A percentile compares a stretch with the other conserved stretches of the same genome.
These are phyloP conservation scores for Cytospora piceicola DNA, from an alignment of 2,329 filamentous ascomycete species.

Conservation along the genomic window DNA sequence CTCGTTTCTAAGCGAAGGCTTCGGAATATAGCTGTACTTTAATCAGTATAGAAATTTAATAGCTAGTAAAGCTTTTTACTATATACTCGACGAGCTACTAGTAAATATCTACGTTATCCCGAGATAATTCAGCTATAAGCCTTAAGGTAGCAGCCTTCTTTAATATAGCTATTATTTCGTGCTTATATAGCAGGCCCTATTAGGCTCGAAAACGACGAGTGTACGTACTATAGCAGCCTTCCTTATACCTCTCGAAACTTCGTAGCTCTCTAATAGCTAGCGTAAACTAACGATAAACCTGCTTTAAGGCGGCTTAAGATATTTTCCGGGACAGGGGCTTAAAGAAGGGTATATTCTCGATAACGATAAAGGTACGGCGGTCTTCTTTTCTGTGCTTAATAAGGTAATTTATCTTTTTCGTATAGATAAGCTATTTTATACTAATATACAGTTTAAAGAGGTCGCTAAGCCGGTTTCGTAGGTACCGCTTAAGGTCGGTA, in stretches of 20 bases:
- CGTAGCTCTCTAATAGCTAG: neutral
- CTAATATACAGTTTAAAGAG: neutral
- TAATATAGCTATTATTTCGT: neutral
- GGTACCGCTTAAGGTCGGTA: neutral
- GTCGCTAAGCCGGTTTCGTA: neutral
- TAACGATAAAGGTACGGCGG: neutral
- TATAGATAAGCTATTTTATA: neutral
- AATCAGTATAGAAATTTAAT: neutral
- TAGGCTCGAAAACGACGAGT: neutral
- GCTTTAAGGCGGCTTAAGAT: neutral
- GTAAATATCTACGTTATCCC: neutral
- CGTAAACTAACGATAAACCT: neutral
- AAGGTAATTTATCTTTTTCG: neutral
- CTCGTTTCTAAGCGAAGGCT: neutral
- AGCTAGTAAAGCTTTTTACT: neutral
- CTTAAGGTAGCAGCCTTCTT: neutral
- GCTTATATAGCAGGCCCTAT: neutral
- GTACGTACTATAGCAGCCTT: too few species aligned
- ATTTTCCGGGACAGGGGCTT: neutral
- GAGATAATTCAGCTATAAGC: neutral
- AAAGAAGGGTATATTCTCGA: neutral
- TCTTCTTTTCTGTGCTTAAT: conserved; percentile 1
- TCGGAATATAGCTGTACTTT: neutral
- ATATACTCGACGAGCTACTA: neutral
- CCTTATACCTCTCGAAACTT: too few species aligned